Base-by-base conservation (phyloP, 768 basidiomycete genomes). In the Agaricus subrufescens region DNA sequence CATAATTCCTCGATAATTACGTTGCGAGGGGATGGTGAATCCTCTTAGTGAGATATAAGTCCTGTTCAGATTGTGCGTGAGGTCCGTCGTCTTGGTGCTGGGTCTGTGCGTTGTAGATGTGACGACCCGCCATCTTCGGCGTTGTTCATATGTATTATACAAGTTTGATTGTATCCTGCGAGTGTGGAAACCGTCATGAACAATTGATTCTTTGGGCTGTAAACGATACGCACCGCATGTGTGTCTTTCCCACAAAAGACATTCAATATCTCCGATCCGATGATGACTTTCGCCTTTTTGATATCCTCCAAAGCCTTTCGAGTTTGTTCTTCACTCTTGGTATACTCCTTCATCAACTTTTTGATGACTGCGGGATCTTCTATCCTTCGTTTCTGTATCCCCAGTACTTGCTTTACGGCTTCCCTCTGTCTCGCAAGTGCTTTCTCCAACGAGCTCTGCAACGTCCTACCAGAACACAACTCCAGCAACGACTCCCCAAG, bases 11-110 rank as follows among this genome's bases (percentile, higher is more conserved):
- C 26, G 31, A 50, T 10, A 54, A 59, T 25, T 44, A 51, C 27
- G 46, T 38, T 1, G 39, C 50, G 10, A 40, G 49, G 15, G 58
- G 58, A 19, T 47, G 38, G 48, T 59, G 15, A 46, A 14, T 29
- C 19, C 19, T 58, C 10, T 11, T 29, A 31, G 11, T 29, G 23
- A 38, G 25, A 19, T 9, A 3, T 25, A 3, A 46, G 12, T 26
- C 14, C 34, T 34, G 40, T 19, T 4, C 10, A 46, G 46, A 67
- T 34, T 19, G 7, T 34, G 11, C 34, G 7, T 19, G 19, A 19
- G 19, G 19, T 34, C 34, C 11, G 34, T 34, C 11, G 34, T 11
- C 34, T 34, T 65, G 72, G 62, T 62, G 25, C 53, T 62, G 15
- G 54, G 61, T 15, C 67, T 68, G 55, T 4, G 49, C 11, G 34